Conservation (phyloP, 2,329 filamentous ascomycete genomes). For the Aspergillus sp. region DNA sequence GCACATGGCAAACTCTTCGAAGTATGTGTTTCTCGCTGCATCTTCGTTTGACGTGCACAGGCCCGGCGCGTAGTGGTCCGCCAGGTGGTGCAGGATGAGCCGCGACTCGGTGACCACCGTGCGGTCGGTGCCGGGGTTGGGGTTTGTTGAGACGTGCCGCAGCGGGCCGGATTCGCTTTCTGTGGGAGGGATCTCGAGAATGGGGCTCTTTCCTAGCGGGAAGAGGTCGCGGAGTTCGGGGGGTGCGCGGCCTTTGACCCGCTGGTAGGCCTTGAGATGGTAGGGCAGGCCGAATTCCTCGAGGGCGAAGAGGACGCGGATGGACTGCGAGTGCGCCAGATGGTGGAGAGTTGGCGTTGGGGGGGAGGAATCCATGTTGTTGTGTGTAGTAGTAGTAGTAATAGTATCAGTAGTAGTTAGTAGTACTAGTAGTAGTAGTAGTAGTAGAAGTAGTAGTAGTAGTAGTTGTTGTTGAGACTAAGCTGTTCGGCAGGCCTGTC, state of each 20-base stretch:
- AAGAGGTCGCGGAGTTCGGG: slow-evolving; percentile 10
- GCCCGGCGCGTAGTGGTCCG: slow-evolving; percentile 13
- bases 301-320: slow-evolving; percentile 15
- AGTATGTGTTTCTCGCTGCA: slow-evolving; percentile 12
- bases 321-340: slow-evolving; percentile 14
- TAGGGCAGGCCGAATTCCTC: slow-evolving; percentile 16
- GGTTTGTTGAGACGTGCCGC: neutral
- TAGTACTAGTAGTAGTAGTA: too few relatives aligned
- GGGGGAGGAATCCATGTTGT: too few relatives aligned
- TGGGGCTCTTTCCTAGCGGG: slow-evolving; percentile 18
- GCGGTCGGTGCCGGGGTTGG: neutral
- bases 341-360: slow-evolving; percentile 14
- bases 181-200: slow-evolving; percentile 9
- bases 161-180: neutral
- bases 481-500: too few relatives aligned
- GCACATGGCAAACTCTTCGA: slow-evolving; percentile 14
- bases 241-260: slow-evolving; percentile 6
- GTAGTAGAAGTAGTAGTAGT: too few relatives aligned
- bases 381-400: too few relatives aligned
- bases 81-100: slow-evolving; percentile 18
- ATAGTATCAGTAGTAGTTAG: too few relatives aligned
- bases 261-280: slow-evolving; percentile 14
- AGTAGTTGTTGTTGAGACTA: too few relatives aligned
- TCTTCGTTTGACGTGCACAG: slow-evolving; percentile 14
- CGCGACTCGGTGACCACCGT: slow-evolving; percentile 15